Evolutionary conservation across 306 rosid genomes (phyloP).

Genomic region (Vigna hirtella): DNA sequence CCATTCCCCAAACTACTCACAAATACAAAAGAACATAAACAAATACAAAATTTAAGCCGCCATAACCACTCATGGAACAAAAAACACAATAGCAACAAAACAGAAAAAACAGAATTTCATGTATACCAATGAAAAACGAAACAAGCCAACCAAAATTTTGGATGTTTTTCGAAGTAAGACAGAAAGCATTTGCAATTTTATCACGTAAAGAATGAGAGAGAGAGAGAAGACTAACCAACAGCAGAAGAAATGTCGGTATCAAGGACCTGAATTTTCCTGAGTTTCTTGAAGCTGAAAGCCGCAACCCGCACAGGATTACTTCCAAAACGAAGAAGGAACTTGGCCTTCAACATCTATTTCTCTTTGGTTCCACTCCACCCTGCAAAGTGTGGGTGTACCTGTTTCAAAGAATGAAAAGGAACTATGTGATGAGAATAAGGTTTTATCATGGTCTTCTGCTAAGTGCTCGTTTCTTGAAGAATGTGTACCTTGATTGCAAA

Average conservation of each 20-base stretch:
- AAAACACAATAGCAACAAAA: background rate
- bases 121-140: background rate
- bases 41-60: slow-evolving; percentile 10
- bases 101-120: background rate
- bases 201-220: background rate
- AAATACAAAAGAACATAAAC: slow-evolving; percentile 13
- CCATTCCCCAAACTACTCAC: slow-evolving; percentile 22
- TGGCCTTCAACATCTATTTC: slow-evolving; percentile 54
- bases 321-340: slow-evolving; percentile 46
- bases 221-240: slow-evolving; percentile 61
- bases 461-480: background rate
- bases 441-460: background rate
- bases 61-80: background rate
- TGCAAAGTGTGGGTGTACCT: background rate
- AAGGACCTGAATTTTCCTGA: slow-evolving; percentile 69
- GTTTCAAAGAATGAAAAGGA: background rate
- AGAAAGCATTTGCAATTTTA: background rate
- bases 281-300: slow-evolving; percentile 70
- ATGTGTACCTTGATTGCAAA: slow-evolving; percentile 17
- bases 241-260: slow-evolving; percentile 66
- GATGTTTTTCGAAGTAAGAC: background rate
- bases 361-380: background rate
- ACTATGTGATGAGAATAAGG: background rate
- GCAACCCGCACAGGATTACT: slow-evolving; percentile 78
- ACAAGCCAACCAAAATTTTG: slow-evolving; percentile 2